phyloP scores from a whole-genome alignment of 257 asterid species.

The Lycium ferocissimum region DNA sequence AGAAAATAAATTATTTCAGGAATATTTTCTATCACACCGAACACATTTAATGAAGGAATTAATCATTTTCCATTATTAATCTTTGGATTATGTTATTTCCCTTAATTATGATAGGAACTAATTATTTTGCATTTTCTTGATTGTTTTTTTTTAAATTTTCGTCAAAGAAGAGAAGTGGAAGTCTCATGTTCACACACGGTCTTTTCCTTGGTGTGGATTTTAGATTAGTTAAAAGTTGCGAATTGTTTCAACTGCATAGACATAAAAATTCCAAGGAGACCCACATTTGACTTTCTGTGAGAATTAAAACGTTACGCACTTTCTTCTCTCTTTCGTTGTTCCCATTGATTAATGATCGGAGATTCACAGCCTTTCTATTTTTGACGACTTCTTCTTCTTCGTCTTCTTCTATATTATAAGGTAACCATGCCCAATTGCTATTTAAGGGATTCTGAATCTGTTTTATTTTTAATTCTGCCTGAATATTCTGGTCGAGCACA shows the following conservation, averaged over 20 bases:
- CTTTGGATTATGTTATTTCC: background rate
- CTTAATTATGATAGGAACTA: too few relatives aligned
- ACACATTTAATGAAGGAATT: too few relatives aligned
- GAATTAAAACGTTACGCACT: background rate
- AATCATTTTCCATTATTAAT: too few relatives aligned
- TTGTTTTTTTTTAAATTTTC: background rate
- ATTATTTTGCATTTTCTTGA: background rate
- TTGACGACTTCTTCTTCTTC: background rate
- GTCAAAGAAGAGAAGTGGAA: background rate
- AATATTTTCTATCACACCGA: background rate
- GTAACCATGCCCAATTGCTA: background rate
- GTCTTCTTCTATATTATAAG: background rate
- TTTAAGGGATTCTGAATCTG: background rate
- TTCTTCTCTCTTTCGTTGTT: constrained; percentile 1
- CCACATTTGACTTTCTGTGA: background rate
- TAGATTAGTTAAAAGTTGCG: background rate
- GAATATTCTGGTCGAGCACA: background rate
- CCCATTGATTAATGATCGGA: background rate
- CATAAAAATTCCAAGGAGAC: background rate
- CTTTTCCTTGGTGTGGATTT: background rate
- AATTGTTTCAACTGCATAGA: background rate
- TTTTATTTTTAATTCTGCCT: background rate
- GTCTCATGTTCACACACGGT: background rate
- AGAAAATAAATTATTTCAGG: too few relatives aligned
- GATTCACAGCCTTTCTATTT: background rate